Evolutionary conservation across 140 eudicot species (phyloP).

Genomic region (Senecio squalidus): DNA sequence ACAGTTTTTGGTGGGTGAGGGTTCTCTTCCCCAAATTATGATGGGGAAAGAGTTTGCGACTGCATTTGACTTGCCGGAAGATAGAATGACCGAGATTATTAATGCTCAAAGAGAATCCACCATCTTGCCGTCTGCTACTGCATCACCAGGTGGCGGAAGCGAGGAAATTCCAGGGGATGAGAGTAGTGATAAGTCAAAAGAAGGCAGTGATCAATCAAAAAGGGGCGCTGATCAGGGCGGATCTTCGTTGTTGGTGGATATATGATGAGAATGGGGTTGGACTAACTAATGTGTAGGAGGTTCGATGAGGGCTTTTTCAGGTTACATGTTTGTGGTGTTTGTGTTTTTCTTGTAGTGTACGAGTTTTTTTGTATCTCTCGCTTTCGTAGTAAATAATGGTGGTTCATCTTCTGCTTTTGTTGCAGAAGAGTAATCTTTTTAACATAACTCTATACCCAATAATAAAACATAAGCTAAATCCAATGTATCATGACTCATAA

Average conservation of each 20-base stretch:
- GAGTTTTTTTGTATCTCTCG: background rate
- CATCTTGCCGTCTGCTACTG: conserved; percentile 56
- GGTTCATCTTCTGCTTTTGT: background rate
- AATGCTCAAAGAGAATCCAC: conserved; percentile 40
- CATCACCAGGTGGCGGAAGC: conserved; percentile 46
- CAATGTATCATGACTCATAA: no score
- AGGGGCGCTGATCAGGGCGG: background rate
- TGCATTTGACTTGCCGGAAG: conserved; percentile 57
- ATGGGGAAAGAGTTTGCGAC: conserved; percentile 59
- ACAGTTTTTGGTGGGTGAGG: conserved; percentile 63
- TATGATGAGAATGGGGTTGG: conserved; percentile 22
- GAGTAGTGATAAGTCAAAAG: background rate
- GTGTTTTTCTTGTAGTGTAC: background rate
- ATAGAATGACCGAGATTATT: conserved; percentile 22
- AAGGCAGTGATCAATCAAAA: background rate
- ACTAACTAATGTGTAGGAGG: conserved; percentile 1
- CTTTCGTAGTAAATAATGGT: background rate
- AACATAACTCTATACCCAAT: background rate
- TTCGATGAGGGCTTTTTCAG: background rate
- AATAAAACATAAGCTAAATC: background rate
- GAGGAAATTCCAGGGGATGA: conserved; percentile 31
- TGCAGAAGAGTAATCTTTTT: background rate
- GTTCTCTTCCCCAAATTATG: conserved; percentile 52
- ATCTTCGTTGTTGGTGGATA: background rate
- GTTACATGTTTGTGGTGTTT: background rate